Conservation (phyloP, 352 stramenopile species). For the Pythium grandisporangium region DNA sequence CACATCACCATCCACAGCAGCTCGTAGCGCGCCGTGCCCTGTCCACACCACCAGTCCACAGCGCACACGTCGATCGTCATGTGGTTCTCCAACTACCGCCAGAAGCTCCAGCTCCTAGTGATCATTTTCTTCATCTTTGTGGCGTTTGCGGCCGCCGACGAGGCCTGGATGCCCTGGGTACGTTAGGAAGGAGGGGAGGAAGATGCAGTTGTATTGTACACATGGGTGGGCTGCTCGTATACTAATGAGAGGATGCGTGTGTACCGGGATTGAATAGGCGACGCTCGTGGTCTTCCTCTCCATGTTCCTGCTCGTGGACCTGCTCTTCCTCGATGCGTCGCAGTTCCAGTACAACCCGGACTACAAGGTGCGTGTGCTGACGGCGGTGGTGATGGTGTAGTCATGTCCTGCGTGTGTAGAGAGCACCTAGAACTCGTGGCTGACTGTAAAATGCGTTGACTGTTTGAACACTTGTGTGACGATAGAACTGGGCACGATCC, state of each 20-base stretch:
- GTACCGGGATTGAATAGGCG: no score
- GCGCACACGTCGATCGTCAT: no score
- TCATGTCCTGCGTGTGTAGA: no score
- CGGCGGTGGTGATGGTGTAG: neutral
- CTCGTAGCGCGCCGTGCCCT: no score
- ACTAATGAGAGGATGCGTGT: no score
- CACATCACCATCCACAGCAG: no score
- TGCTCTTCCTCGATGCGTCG: conserved; percentile 60
- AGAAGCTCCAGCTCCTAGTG: conserved; percentile 71
- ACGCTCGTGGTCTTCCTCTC: conserved; percentile 69
- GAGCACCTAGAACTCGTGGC: no score
- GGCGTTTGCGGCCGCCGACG: conserved; percentile 60
- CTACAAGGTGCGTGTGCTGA: conserved; percentile 61
- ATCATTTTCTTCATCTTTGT: conserved; percentile 81
- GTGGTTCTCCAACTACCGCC: conserved; percentile 70
- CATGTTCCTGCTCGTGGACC: conserved; percentile 60
- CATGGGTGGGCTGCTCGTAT: no score
- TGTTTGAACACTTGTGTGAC: no score
- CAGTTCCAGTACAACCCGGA: conserved; percentile 81
- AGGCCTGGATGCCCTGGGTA: conserved; percentile 78
- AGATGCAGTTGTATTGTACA: no score
- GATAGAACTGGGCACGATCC: conserved; percentile 66
- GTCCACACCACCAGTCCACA: neutral
- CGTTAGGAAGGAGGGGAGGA: no score
- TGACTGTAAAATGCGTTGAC: no score